A percentile compares a stretch with the other conserved stretches of the same genome.
phyloP scores from a whole-genome alignment of 768 basidiomycete species.

The Dacryopinax primogenitus region DNA sequence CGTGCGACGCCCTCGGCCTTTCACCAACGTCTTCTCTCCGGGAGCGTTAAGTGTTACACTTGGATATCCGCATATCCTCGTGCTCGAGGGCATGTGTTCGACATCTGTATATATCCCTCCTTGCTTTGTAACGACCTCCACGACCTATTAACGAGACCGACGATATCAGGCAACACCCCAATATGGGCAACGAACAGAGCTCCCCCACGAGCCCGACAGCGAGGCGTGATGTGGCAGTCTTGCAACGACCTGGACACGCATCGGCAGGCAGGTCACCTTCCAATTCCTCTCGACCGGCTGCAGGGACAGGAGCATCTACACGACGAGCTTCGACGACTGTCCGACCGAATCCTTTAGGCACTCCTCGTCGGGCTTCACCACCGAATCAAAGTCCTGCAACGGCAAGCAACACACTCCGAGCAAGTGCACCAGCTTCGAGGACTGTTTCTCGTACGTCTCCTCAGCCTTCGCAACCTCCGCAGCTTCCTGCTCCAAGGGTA shows the following conservation, averaged over 20 bases:
- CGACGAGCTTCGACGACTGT: not conserved
- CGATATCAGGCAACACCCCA: not conserved
- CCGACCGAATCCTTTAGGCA: not conserved
- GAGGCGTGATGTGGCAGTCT: conserved; percentile 4
- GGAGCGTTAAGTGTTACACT: not conserved
- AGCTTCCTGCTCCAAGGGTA: not conserved
- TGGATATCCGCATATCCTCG: not conserved
- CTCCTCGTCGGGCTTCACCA: not conserved
- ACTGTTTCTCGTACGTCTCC: not conserved
- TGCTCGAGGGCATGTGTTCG: not conserved
- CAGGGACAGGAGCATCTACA: not conserved
- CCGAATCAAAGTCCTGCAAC: not conserved
- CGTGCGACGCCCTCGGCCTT: too few species aligned
- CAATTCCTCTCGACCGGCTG: not conserved
- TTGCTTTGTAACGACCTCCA: not conserved
- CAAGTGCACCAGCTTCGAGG: not conserved
- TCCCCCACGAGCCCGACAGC: conserved; percentile 7
- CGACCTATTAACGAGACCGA: not conserved
- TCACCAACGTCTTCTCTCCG: not conserved
- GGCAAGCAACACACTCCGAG: not conserved
- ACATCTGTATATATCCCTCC: not conserved
- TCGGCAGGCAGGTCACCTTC: not conserved
- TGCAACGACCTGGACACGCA: not conserved
- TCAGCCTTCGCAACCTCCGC: not conserved
- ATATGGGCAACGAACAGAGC: conserved; percentile 4